A percentile compares a stretch with the other conserved stretches of the same genome.
Conservation (phyloP, 805 yeast genomes). For the Saccharomycopsis sp. region DNA sequence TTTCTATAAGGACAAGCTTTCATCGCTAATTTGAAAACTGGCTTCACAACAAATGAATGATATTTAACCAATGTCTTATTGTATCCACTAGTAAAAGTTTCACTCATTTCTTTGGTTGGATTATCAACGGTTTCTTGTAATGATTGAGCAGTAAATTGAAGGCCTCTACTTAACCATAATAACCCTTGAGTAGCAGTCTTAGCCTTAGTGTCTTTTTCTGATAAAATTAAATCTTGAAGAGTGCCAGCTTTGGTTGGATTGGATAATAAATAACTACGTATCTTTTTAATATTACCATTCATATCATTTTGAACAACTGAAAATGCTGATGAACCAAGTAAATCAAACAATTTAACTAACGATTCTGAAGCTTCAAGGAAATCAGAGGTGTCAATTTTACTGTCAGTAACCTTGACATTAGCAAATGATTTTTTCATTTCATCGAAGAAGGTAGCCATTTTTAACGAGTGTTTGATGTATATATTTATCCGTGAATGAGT, state of each 20-base stretch:
- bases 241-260: constrained; percentile 61
- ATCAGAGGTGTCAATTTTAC: constrained; percentile 62
- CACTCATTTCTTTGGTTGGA: constrained; percentile 57
- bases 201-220: constrained; percentile 56
- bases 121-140: constrained; percentile 70
- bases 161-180: constrained; percentile 79
- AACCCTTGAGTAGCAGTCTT: constrained; percentile 88
- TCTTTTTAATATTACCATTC: constrained; percentile 78
- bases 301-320: constrained; percentile 79
- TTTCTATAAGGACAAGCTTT: constrained; percentile 89
- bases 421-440: constrained; percentile 65
- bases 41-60: constrained; percentile 77
- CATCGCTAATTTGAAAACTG: constrained; percentile 90
- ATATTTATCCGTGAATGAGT: neutral
- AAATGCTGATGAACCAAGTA: constrained; percentile 81
- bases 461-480: too few species aligned
- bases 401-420: constrained; percentile 61
- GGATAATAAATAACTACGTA: constrained; percentile 56
- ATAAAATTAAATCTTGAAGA: constrained; percentile 67
- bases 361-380: constrained; percentile 83
- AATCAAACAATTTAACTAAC: constrained; percentile 72
- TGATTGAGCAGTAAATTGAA: constrained; percentile 85
- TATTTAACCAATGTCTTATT: constrained; percentile 70
- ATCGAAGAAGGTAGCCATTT: constrained; percentile 75
- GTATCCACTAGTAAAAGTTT: constrained; percentile 81